These are phyloP conservation scores for Trichoderma atrobrunneum DNA, from an alignment of 2,329 filamentous ascomycete species.

Conservation along the genomic window DNA sequence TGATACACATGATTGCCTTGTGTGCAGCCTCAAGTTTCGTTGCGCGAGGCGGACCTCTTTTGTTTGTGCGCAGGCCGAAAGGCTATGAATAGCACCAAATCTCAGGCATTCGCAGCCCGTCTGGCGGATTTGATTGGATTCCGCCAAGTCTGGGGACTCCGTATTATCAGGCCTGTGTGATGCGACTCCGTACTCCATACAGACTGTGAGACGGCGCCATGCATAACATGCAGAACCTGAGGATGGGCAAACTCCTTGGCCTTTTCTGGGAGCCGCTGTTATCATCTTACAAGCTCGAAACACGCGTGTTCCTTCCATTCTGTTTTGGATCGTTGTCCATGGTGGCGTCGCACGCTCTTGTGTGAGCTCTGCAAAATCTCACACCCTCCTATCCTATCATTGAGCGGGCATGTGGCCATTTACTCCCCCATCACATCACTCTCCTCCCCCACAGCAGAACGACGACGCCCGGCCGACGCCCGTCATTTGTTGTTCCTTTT, in stretches of 20 bases:
- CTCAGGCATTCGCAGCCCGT: neutral
- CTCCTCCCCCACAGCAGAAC: neutral
- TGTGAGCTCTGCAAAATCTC: neutral
- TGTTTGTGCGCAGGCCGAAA: neutral
- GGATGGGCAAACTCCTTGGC: neutral
- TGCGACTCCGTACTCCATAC: conserved; percentile 6
- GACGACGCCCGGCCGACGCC: neutral
- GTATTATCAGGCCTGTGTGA: neutral
- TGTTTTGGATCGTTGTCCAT: neutral
- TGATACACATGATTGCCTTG: neutral
- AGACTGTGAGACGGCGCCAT: neutral
- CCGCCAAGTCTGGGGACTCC: conserved; percentile 2
- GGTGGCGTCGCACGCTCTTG: neutral
- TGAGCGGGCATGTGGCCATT: neutral
- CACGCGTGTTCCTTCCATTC: neutral
- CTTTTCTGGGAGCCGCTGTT: neutral
- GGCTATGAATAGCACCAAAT: neutral
- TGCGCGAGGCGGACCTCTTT: neutral
- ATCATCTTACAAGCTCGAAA: neutral
- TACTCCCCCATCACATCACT: neutral
- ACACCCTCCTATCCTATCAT: neutral
- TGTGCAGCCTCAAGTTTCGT: neutral
- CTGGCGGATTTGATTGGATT: neutral
- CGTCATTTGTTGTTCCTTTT: neutral
- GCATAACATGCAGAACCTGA: neutral